Base-by-base conservation (phyloP, 306 rosid genomes). In the Abrus precatorius region DNA sequence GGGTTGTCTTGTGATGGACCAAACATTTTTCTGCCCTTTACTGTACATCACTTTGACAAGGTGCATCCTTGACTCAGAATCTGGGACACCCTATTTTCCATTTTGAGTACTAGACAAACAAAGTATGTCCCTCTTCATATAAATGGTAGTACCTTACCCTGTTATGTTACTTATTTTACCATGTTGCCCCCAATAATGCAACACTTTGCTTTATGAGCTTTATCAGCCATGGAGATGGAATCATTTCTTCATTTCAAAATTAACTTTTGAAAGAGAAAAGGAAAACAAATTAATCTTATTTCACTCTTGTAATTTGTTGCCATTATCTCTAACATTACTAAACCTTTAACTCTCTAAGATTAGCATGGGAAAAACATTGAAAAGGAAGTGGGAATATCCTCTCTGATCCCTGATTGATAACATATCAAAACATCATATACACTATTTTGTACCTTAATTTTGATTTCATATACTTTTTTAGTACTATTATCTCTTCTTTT, bases 1-100 rank as follows among this genome's bases (percentile, higher is more conserved):
- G 75, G 80, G 80, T 63, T 41, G 69, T 78, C 75, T 5, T 53
- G 69, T 80, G 70, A 62, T 62, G 74, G 59, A 73, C 74, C 74
- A 40, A 72, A n/a, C 74, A n/a, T 29, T 80, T 34, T 52, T 72
- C 64, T 60, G 54, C 49, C 11, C 7, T 57, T 69, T 68, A 57
- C 73, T 57, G 76, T 68, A 57, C 73, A 76, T 61, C 47, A 77
- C 63, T 72, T 61, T 62, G 69, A 77, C 27, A 61, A 33, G 47
- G 67, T 62, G 70, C 83, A 28, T 33, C 62, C 82, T 77, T 83
- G 69, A 76, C 82, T 32, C 78, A 41, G 11, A 55, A 48, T 56
- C 61, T 10, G 10, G 33, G 52, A 40, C 69, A 76, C 69, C 50
- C 73, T 62, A 28, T 10, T 69, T 82, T 41, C 75, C 76, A 12